These are phyloP conservation scores for Pestalotiopsis sp. DNA, from an alignment of 2,329 filamentous ascomycete species.

Conservation along the genomic window DNA sequence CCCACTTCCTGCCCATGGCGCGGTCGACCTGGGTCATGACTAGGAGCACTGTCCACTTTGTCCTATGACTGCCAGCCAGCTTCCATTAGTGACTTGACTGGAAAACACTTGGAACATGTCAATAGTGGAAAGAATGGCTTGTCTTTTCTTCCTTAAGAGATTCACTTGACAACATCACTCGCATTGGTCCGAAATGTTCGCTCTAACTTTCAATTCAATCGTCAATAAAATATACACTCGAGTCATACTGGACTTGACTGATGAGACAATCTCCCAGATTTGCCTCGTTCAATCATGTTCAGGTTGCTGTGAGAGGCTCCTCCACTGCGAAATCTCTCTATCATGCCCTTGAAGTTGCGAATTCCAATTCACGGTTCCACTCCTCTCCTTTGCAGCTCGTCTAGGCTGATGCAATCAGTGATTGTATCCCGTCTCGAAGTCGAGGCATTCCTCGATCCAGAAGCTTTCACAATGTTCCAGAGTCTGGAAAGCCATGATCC, in stretches of 20 bases:
- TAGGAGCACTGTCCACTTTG: not conserved
- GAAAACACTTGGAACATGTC: no score
- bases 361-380: no score
- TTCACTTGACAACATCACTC: not conserved
- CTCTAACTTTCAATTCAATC: not conserved
- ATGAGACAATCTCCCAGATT: not conserved
- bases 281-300: not conserved
- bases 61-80: no score
- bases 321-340: not conserved
- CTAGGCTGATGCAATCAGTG: no score
- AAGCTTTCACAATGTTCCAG: no score
- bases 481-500: no score
- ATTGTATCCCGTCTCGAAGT: no score
- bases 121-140: no score
- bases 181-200: not conserved
- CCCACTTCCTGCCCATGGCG: not conserved
- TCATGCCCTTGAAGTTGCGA: not conserved
- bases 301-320: not conserved
- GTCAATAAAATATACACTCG: constrained; percentile 1
- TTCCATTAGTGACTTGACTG: no score
- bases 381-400: no score
- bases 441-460: no score
- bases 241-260: not conserved
- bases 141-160: no score
- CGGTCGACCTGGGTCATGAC: not conserved